Base-by-base conservation (phyloP, 1,284 basidiomycete genomes). In the Heterobasidion occidentale region DNA sequence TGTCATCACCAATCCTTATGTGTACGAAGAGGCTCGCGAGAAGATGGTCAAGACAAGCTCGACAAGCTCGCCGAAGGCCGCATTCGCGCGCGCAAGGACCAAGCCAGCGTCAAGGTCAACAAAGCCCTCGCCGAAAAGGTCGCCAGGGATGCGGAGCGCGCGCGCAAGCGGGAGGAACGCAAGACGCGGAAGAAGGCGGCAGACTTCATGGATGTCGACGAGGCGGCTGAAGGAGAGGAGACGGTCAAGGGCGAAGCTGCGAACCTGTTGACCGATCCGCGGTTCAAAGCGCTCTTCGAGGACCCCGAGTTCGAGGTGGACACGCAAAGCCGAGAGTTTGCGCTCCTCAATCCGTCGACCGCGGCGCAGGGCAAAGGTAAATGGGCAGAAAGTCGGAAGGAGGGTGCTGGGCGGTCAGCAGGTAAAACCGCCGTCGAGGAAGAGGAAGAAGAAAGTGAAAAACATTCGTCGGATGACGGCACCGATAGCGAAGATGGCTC, bases 221-320 rank as follows among this genome's bases (percentile, higher is more conserved):
- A 63, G 50, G 68, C 65, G n/a, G 71, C 69, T 45, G 70, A 70
- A 17, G 71, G 65, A 38, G 70, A 70, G 59, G 71, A 71, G 55
- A 67, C 62, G 17, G 63, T 67, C 14, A n/a, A 63, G 55, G 51
- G 67, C 64, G 38, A 73, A 72, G 57, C 9, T 19, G 70, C 74
- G 49, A 86, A 71, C 54, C 71, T 99, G 60, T 81, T 98, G 59
- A 83, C 74, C 51, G 97, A 99, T 72, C 82, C 88, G 56, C 89
- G 97, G 60, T 99, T 99, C 81, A 78, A 86, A 56, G 89, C 88
- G 55, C 78, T 99, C 51, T 99, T 97, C 73, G 86, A 92, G 70
- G 88, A 98, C 67, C 89, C 93, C n/a, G 92, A 92, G 58, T 99
- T 92, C 71, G 81, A 92, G 67, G 91, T 99, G 62, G 95, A 99